Conservation (phyloP, 208 protist genomes). For the Angomonas deanei region DNA sequence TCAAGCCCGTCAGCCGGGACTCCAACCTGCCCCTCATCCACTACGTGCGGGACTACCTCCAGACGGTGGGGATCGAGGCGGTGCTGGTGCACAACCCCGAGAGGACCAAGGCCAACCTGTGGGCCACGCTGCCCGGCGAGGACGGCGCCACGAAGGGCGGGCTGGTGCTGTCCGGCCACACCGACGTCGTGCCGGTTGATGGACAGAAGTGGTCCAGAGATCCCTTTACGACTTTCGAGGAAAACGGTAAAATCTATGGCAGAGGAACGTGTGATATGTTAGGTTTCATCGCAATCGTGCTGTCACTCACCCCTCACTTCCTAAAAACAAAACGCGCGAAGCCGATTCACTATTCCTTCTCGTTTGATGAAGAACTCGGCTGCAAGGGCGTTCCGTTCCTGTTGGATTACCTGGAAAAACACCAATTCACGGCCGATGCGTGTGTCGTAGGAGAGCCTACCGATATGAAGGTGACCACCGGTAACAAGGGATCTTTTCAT, state of each 20-base stretch:
- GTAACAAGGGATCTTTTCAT: slow-evolving; percentile 23
- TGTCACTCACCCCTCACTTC: slow-evolving; percentile 26
- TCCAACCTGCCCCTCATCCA: slow-evolving; percentile 49
- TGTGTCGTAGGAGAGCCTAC: slow-evolving; percentile 40
- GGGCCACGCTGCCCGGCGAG: slow-evolving; percentile 40
- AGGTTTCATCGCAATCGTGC: slow-evolving; percentile 32
- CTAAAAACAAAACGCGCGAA: slow-evolving; percentile 20
- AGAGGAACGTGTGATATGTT: slow-evolving; percentile 44
- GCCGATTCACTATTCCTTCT: slow-evolving; percentile 27
- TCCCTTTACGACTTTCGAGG: slow-evolving; percentile 27
- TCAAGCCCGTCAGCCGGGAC: slow-evolving; percentile 54
- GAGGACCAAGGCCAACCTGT: slow-evolving; percentile 47
- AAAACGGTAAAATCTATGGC: slow-evolving; percentile 8
- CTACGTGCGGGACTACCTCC: slow-evolving; percentile 34
- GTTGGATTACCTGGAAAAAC: not conserved
- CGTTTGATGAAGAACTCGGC: slow-evolving; percentile 23
- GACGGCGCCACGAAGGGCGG: slow-evolving; percentile 43
- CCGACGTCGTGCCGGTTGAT: slow-evolving; percentile 64
- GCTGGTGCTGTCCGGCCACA: slow-evolving; percentile 53
- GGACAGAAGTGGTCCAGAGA: slow-evolving; percentile 64
- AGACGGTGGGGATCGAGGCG: slow-evolving; percentile 24
- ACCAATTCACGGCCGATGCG: slow-evolving; percentile 26
- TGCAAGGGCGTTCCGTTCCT: not conserved
- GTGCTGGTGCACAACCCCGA: slow-evolving; percentile 32
- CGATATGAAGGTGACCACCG: slow-evolving; percentile 24